Conservation (phyloP, 2,329 filamentous ascomycete species). For the Sporothrix dimorphospora region DNA sequence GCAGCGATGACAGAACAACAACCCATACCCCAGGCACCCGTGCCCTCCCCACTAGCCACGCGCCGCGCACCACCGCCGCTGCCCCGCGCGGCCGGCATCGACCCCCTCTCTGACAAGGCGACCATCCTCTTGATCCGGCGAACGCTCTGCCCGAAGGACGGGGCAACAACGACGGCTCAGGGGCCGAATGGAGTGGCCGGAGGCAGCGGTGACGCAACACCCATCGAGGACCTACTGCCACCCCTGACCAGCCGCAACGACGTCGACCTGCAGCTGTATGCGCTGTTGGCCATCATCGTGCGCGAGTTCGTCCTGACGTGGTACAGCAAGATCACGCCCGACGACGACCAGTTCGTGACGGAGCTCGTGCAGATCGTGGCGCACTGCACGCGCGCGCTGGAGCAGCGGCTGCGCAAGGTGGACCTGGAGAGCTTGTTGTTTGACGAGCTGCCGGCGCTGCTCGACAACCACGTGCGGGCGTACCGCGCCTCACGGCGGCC, state of each 20-base stretch:
- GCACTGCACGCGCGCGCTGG: constrained; percentile 84
- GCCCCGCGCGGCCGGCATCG: constrained; percentile 43
- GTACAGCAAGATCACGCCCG: constrained; percentile 91
- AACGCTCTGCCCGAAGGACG: constrained; percentile 75
- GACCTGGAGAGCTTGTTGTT: constrained; percentile 82
- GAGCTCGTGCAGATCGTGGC: constrained; percentile 90
- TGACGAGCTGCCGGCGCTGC: constrained; percentile 82
- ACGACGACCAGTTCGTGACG: constrained; percentile 83
- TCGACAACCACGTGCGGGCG: constrained; percentile 80
- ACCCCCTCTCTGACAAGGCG: constrained; percentile 73
- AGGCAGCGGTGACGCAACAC: constrained; percentile 43
- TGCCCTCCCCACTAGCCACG: constrained; percentile 24
- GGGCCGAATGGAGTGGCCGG: neutral
- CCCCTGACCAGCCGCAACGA: constrained; percentile 93
- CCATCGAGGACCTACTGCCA: constrained; percentile 81
- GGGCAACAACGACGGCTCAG: neutral
- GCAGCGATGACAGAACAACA: neutral
- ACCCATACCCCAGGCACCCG: constrained; percentile 21
- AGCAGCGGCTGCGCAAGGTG: constrained; percentile 80
- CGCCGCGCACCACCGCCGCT: constrained; percentile 30
- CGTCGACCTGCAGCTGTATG: constrained; percentile 90
- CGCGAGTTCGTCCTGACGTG: constrained; percentile 89
- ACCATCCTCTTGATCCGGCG: constrained; percentile 81
- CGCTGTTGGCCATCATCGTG: constrained; percentile 84
- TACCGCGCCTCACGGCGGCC: constrained; percentile 70